phyloP scores from a whole-genome alignment of 345 rosid species.

The Carallia brachiata region DNA sequence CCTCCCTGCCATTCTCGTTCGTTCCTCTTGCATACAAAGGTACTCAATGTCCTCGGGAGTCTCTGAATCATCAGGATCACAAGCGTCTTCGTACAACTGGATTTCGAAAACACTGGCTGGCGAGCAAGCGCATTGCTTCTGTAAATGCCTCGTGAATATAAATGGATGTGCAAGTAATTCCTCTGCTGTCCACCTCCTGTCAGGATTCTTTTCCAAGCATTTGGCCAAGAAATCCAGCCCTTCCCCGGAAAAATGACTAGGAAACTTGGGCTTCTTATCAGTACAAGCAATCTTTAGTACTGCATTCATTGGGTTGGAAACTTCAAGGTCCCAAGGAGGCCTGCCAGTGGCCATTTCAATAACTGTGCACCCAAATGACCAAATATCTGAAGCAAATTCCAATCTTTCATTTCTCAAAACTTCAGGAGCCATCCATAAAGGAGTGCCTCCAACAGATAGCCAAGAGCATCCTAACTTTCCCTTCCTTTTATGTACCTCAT shows the following conservation, averaged over 20 bases:
- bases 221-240: constrained; percentile 32
- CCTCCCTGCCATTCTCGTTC: background rate
- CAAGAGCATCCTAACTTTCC: background rate
- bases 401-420: constrained; percentile 30
- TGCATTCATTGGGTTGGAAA: constrained; percentile 24
- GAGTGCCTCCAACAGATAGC: constrained; percentile 31
- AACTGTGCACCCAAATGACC: constrained; percentile 43
- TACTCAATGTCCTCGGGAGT: background rate
- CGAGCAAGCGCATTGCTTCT: constrained; percentile 3
- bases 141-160: background rate
- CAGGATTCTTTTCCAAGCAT: constrained; percentile 35
- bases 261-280: constrained; percentile 28
- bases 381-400: constrained; percentile 34
- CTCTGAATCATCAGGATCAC: constrained; percentile 12
- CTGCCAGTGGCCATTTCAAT: constrained; percentile 46
- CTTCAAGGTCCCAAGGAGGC: constrained; percentile 29
- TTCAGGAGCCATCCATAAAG: constrained; percentile 48
- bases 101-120: constrained; percentile 28
- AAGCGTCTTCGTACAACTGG: constrained; percentile 6
- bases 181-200: constrained; percentile 29
- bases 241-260: constrained; percentile 20
- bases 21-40: constrained; percentile 12
- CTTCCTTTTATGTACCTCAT: background rate
- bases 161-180: constrained; percentile 39
- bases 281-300: constrained; percentile 34